Evolutionary conservation across 108 stramenopile species (phyloP), one percentile per base, ranked within the genome.

Genomic region (Skeletonema marinoi): DNA sequence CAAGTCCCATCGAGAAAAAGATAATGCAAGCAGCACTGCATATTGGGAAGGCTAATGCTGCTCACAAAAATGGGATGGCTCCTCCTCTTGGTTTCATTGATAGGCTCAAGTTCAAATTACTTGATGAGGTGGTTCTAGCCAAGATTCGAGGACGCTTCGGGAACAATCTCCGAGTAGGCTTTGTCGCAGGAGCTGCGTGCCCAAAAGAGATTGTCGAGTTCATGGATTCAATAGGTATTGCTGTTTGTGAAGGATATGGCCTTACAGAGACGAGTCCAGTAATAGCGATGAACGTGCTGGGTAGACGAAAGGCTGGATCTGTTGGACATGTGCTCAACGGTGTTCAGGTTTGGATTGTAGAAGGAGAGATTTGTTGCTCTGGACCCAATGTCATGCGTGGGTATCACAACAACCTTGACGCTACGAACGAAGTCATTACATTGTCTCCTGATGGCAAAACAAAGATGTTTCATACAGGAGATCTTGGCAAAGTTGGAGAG

Each of bases 381-480:
- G 98, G 98, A 1, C 91, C 93, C 11, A 94, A 95, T 82, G 84
- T 98, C 17, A 97, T 98, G 96, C 80, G 80, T 72, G 96, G 98
- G 5, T 98, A 98, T 76, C 81, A 95, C 84, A 95, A 94, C 46
- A 95, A 96, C 51, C 85, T 78, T 8, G 92, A 92, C 50, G 96
- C 94, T 3, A 96, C 96, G 13, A 87, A 80, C 13, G 96, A 98
- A 65, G 96, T 97, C 17, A 88, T 98, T 70, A 82, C 90, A 30
- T 3, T 85, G 9, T 84, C 88, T 16, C 85, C 88, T 21, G 91
- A 96, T 81, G 96, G 92, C 17, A 82, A 80, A 66, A 80, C 90
- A 48, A 78, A 88, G 68, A 75, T 93, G 90, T 96, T 96, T 68
- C 91, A 93, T 67, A 96, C 96, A 44, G 96, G 96, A 7, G 96